These are phyloP conservation scores for Buxus sempervirens DNA, from an alignment of 164 flowering plant species.

Conservation along the genomic window DNA sequence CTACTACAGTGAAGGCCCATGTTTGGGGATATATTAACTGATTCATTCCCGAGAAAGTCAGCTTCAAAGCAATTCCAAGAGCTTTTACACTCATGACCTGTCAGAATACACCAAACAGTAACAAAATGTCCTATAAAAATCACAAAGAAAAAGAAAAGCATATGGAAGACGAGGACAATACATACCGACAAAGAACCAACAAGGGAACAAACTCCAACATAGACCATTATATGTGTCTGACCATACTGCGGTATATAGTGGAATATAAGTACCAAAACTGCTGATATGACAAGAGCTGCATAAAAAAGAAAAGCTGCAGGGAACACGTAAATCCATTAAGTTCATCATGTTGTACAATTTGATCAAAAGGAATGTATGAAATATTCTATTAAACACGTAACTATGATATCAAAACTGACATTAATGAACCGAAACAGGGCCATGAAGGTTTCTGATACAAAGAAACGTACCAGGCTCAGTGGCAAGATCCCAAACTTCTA, in stretches of 20 bases:
- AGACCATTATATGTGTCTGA: constrained; percentile 74
- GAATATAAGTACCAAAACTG: constrained; percentile 48
- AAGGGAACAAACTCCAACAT: constrained; percentile 79
- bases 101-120: constrained; percentile 2
- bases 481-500: constrained; percentile 90
- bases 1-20: constrained; percentile 54
- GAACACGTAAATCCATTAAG: constrained; percentile 12
- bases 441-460: too few species aligned
- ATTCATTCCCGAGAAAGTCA: constrained; percentile 63
- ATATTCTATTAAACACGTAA: not conserved
- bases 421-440: too few species aligned
- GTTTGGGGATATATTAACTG: constrained; percentile 62
- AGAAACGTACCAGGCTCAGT: constrained; percentile 73
- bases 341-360: not conserved
- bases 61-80: constrained; percentile 64
- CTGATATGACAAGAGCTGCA: constrained; percentile 52
- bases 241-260: constrained; percentile 68
- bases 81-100: constrained; percentile 80
- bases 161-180: constrained; percentile 7
- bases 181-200: constrained; percentile 76
- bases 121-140: not conserved
- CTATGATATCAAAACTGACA: not conserved
- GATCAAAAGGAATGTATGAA: not conserved
- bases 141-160: constrained; percentile 1
- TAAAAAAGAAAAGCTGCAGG: constrained; percentile 70